Conservation (phyloP, 108 stramenopile genomes). For the Nannochloropsis oceanica region DNA sequence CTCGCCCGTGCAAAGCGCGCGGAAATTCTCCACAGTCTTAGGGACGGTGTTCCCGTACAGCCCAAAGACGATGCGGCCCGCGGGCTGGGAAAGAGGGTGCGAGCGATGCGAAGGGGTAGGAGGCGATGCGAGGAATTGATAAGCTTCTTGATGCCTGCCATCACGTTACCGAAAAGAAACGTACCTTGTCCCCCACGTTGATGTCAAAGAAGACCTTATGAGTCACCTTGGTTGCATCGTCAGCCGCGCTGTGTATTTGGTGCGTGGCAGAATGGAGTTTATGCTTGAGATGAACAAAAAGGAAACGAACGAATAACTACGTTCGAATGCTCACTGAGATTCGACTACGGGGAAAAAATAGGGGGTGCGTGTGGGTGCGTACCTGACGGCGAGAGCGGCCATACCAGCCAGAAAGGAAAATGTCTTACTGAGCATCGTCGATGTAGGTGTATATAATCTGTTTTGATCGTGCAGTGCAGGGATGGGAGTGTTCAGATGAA, state of each 20-base stretch:
- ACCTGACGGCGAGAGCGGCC: neutral
- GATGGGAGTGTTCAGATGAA: too few species aligned
- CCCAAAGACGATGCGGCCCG: slow-evolving; percentile 63
- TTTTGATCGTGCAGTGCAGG: too few species aligned
- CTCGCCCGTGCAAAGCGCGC: slow-evolving; percentile 79
- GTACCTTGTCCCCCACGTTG: neutral
- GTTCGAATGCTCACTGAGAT: too few species aligned
- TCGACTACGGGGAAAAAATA: too few species aligned
- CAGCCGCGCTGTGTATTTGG: neutral
- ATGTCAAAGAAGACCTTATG: slow-evolving; percentile 79
- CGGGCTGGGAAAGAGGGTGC: slow-evolving; percentile 47
- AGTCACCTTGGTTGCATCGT: slow-evolving; percentile 41
- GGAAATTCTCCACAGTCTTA: slow-evolving; percentile 81
- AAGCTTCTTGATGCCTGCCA: neutral
- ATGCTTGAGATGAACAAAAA: too few species aligned
- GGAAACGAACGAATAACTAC: too few species aligned
- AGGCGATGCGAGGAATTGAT: neutral
- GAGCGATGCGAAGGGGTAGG: neutral
- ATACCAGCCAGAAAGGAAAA: neutral
- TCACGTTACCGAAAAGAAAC: neutral
- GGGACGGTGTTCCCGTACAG: slow-evolving; percentile 78
- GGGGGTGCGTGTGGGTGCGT: neutral
- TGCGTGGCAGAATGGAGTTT: too few species aligned
- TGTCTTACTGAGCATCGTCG: neutral
- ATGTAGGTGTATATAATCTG: too few species aligned